Evolutionary conservation across 805 yeast genomes (phyloP), one percentile per base, ranked within the genome.

Genomic region (Pichia deserticola): DNA sequence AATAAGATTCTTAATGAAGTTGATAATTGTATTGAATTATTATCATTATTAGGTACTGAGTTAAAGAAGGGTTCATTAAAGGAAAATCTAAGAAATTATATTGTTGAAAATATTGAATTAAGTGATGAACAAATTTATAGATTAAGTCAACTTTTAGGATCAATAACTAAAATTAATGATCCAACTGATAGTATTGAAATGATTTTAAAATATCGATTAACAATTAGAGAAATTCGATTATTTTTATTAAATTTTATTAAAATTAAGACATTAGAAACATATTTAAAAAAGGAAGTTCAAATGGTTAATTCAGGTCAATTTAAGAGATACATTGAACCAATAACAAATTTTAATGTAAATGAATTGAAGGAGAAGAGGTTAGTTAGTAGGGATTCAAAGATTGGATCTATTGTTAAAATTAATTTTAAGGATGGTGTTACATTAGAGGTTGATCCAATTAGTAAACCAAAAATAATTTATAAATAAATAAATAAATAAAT

Each of bases 1-100:
- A 76, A 72, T 44, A 72, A 75, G 49, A 69, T 81, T 41, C 66
- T 75, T 44, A 62, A 69, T 8, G 92, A 84, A 57, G 77, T 79
- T 33, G 88, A 82, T 47, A 74, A 72, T 25, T 70, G 79, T 36
- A 63, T 69, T 33, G 74, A 75, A 11, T 75, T 73, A 54, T 66
- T 79, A 45, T 60, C 66, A 30, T 62, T 68, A 49, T 64, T 77
- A 2, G 66, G 49, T 15, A 51, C 52, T 27, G 48, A 49, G 9
- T 28, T 53, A 10, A 60, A 56, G 42, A 46, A 49, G 38, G 56
- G 47, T 27, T 33, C 48, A 32, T 15, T 51, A 8, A 40, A 48
- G 13, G 48, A 43, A 15, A 47, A 41, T 15, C 42, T 55, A 34
- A 35, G 27, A 13, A 15, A 40, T 25, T 43, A 50, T 13, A 25